Evolutionary conservation across 768 basidiomycete genomes (phyloP), one percentile per base, ranked within the genome.

Genomic region (Pleurotus djamor): DNA sequence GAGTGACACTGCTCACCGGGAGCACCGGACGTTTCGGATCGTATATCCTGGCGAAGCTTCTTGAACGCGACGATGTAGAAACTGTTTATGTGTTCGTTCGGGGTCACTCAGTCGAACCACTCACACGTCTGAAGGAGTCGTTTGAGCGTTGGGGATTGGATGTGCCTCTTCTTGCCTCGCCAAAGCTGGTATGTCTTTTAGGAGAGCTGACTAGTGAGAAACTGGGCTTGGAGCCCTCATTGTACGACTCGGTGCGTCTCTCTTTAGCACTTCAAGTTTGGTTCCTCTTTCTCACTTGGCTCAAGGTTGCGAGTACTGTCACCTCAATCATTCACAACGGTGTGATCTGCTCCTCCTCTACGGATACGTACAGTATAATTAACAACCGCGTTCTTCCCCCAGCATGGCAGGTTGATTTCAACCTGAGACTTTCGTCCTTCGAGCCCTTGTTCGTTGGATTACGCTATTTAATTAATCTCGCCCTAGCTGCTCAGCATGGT

Each of bases 251-350:
- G 52, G 64, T 57, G 7, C 34, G 62, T 58, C 16, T 17, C 13
- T 10, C 36, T 35, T 10, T 2, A 9, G 7, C 2, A 13, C 37
- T 14, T 41, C 48, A 16, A 41, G 43, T 33, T 7, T 38, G 2
- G 48, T 5, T 47, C 12, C 2, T 9, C 21, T 52, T 34, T 9
- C 9, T 10, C 36, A n/a, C 13, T 10, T n/a, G 21, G 21, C 21
- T 8, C 32, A 12, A 73, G 68, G 65, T 74, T 44, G 62, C 65
- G 12, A 33, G 51, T n/a, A 67, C 66, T 8, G 64, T 72, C 4
- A 76, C 75, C 4, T 72, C 72, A 35, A 67, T 79, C 61, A 71
- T 76, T 7, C 74, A 77, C 65, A 74, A 72, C 21, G 72, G 73
- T 74, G 16, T 48, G 28, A 35, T 21, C 52, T 12, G 16, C 33